Evolutionary conservation across 2,329 filamentous ascomycete species (phyloP).

Genomic region (Drechslerella stenobrocha): DNA sequence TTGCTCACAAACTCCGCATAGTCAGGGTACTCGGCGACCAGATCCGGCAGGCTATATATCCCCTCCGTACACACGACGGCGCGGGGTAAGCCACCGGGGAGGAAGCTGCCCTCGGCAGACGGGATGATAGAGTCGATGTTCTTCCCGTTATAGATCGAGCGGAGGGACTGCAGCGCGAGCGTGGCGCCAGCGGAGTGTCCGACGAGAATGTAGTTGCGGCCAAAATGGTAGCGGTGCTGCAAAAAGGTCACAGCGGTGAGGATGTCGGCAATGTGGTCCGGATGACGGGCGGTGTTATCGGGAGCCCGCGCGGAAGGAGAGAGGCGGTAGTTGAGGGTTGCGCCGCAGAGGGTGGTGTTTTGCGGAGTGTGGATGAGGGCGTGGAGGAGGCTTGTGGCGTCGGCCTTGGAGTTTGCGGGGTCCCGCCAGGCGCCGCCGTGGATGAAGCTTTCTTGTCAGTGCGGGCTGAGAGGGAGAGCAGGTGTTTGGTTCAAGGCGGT

Average conservation of each 20-base stretch:
- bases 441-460: conserved; percentile 58
- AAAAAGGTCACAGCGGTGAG: conserved; percentile 61
- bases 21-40: conserved; percentile 59
- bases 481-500: conserved; percentile 1
- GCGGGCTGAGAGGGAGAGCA: conserved; percentile 11
- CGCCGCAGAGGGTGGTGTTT: conserved; percentile 61
- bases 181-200: conserved; percentile 69
- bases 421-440: conserved; percentile 69
- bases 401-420: conserved; percentile 59
- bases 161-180: conserved; percentile 66
- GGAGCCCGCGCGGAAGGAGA: conserved; percentile 56
- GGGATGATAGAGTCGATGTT: conserved; percentile 46
- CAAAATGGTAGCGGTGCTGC: conserved; percentile 58
- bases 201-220: conserved; percentile 61
- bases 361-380: conserved; percentile 46
- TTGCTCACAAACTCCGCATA: conserved; percentile 65
- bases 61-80: conserved; percentile 67
- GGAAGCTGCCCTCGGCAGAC: conserved; percentile 45
- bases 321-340: conserved; percentile 68
- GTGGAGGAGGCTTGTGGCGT: conserved; percentile 58
- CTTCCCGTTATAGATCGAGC: conserved; percentile 51
- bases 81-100: conserved; percentile 57
- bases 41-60: conserved; percentile 66
- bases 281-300: conserved; percentile 60
- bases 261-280: conserved; percentile 66